Base-by-base conservation (phyloP, 805 yeast species). In the Candida khao-thaluensis region DNA sequence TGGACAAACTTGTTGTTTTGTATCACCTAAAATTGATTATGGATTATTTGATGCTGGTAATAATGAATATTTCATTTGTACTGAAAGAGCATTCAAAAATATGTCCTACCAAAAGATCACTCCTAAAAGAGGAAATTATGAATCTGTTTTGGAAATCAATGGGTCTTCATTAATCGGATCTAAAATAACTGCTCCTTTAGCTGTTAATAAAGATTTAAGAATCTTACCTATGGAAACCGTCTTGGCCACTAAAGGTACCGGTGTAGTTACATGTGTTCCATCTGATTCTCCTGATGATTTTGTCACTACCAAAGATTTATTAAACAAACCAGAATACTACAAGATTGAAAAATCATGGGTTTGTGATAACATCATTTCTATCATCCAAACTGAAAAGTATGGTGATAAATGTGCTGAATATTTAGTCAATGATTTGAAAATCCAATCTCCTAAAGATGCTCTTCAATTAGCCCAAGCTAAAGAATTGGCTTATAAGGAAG, bases 211-310 rank as follows among this genome's bases (percentile, higher is more conserved):
- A 38, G 78, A 82, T 51, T 71, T 93, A 49, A 76, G 93, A 54
- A 84, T 93, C 41, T 76, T 93, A 50, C 99, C 99, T 52, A 93
- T 93, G 99, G 98, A 91, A 66, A 88, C 97, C 26, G 91, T 93
- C 40, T 74, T 91, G 62, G 95, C 95, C 28, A 74, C 81, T 41
- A 93, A 93, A 72, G 99, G 99, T 77, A 93, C 98, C 32, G 99
- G 98, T 72, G 97, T 93, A 32, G 99, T 93, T 42, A 91, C 98
- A 5, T 93, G 96, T 72, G 98, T 90, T 47, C 99, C 98, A 47
- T 83, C 96, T n/a, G 96, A 90, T 65, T 90, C 98, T 42, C 98
- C 99, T 45, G 99, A 93, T 71, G 99, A 93, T 71, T 93, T 56
- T 59, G 81, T 91, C 65, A 93, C 96, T 44, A 77, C 84, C 35